These are phyloP conservation scores for Pleurostoma richardsiae DNA, from an alignment of 2,329 filamentous ascomycete species.

Conservation along the genomic window DNA sequence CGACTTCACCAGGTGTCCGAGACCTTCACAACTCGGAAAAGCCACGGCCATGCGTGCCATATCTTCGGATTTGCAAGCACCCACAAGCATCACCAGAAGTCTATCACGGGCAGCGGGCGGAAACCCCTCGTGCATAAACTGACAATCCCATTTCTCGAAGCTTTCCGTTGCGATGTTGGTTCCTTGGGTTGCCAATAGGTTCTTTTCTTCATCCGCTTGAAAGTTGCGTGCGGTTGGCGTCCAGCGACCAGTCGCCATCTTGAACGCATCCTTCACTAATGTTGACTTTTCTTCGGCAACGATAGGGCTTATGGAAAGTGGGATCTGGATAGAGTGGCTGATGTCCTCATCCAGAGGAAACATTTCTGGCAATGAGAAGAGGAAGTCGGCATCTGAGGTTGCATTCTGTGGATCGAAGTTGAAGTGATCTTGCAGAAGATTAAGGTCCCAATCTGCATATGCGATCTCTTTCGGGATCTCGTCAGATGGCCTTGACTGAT, in stretches of 20 bases:
- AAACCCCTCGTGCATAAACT: neutral
- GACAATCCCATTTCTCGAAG: neutral
- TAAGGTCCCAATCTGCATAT: neutral
- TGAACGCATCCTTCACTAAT: neutral
- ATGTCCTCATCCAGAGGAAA: neutral
- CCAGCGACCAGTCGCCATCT: neutral
- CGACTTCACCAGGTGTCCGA: neutral
- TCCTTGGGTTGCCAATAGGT: neutral
- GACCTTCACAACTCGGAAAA: neutral
- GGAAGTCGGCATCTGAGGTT: neutral
- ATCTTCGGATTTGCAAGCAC: neutral
- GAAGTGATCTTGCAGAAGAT: neutral
- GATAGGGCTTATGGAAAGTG: neutral
- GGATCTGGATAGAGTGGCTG: neutral
- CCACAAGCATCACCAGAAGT: neutral
- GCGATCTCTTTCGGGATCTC: neutral
- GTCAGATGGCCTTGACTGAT: neutral
- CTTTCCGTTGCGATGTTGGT: neutral
- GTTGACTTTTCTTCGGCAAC: neutral
- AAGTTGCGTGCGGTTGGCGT: neutral
- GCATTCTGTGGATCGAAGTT: neutral
- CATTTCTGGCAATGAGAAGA: neutral
- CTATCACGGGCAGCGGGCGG: neutral
- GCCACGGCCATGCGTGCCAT: neutral
- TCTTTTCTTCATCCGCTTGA: constrained; percentile 1